These are phyloP conservation scores for Candida wancherniae DNA, from an alignment of 805 yeast species.

Conservation along the genomic window DNA sequence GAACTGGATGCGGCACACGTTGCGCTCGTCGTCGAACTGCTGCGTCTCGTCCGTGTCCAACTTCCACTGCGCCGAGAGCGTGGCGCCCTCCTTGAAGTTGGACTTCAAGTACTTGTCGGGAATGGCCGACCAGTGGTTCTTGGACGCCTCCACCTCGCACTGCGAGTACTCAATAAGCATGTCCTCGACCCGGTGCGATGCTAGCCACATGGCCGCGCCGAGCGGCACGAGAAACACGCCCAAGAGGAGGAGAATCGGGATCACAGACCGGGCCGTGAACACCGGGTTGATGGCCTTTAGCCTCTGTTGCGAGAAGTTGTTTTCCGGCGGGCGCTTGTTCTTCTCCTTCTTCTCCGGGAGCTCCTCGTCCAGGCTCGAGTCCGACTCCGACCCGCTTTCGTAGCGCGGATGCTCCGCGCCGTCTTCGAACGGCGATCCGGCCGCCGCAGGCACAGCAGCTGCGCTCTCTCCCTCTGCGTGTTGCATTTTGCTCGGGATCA, in stretches of 20 bases:
- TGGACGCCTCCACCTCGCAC: conserved; percentile 33
- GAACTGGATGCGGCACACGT: conserved; percentile 43
- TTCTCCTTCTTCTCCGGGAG: conserved; percentile 36
- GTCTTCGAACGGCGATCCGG: conserved; percentile 16
- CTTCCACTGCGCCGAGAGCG: conserved; percentile 31
- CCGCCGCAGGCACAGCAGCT: too few species aligned
- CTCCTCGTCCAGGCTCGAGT: conserved; percentile 40
- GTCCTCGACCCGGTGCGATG: conserved; percentile 35
- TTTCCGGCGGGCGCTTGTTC: conserved; percentile 61
- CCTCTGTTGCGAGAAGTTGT: conserved; percentile 53
- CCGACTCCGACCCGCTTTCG: conserved; percentile 18
- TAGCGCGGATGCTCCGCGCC: conserved; percentile 4
- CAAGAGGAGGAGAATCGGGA: conserved; percentile 35
- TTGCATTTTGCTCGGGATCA: too few species aligned
- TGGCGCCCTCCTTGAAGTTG: conserved; percentile 25
- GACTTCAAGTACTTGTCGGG: conserved; percentile 38
- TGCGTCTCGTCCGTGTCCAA: conserved; percentile 38
- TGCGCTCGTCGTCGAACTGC: conserved; percentile 43
- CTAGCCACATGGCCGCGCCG: conserved; percentile 47
- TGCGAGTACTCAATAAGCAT: conserved; percentile 38
- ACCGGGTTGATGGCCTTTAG: conserved; percentile 47
- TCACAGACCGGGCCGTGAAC: conserved; percentile 38
- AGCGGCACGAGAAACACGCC: conserved; percentile 40
- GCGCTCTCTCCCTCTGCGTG: too few species aligned
- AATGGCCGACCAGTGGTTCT: conserved; percentile 28